Conservation (phyloP, 306 rosid species). For the Delonix regia region DNA sequence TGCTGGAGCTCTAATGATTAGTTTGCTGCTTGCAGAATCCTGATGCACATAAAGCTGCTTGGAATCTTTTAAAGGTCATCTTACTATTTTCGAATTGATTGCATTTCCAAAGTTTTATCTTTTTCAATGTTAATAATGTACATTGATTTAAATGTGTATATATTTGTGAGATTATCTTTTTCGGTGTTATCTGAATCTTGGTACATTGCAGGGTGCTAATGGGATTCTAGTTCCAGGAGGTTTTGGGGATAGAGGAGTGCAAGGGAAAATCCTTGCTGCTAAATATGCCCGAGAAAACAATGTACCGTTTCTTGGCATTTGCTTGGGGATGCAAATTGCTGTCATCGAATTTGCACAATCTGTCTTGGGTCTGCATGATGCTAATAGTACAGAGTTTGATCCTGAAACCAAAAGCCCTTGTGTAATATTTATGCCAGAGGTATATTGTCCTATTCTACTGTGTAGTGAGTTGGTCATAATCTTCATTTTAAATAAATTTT, state of each 20-base stretch:
- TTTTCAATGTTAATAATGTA: neutral
- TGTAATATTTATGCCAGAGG: slow-evolving; percentile 97
- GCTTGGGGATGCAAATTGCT: slow-evolving; percentile 94
- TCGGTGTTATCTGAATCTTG: slow-evolving; percentile 25
- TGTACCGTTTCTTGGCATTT: slow-evolving; percentile 89
- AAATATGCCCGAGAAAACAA: slow-evolving; percentile 79
- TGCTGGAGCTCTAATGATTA: slow-evolving; percentile 26
- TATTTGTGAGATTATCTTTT: slow-evolving; percentile 23
- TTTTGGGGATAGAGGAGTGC: slow-evolving; percentile 90
- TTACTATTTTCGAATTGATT: slow-evolving; percentile 20
- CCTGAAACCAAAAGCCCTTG: slow-evolving; percentile 76
- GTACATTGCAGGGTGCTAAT: slow-evolving; percentile 74
- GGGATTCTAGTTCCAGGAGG: slow-evolving; percentile 97
- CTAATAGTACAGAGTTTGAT: slow-evolving; percentile 85
- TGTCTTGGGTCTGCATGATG: slow-evolving; percentile 77
- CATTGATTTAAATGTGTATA: slow-evolving; percentile 4
- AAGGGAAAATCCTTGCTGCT: slow-evolving; percentile 94
- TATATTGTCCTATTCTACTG: slow-evolving; percentile 25
- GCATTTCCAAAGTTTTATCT: slow-evolving; percentile 3
- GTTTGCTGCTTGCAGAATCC: slow-evolving; percentile 61
- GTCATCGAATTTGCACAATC: slow-evolving; percentile 88
- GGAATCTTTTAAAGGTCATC: slow-evolving; percentile 83
- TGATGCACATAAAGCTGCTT: slow-evolving; percentile 61
- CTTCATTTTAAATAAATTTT: slow-evolving; percentile 1
- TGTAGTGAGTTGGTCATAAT: neutral